These are phyloP conservation scores for Boletus reticuloceps DNA, from an alignment of 768 basidiomycete genomes.

Conservation along the genomic window DNA sequence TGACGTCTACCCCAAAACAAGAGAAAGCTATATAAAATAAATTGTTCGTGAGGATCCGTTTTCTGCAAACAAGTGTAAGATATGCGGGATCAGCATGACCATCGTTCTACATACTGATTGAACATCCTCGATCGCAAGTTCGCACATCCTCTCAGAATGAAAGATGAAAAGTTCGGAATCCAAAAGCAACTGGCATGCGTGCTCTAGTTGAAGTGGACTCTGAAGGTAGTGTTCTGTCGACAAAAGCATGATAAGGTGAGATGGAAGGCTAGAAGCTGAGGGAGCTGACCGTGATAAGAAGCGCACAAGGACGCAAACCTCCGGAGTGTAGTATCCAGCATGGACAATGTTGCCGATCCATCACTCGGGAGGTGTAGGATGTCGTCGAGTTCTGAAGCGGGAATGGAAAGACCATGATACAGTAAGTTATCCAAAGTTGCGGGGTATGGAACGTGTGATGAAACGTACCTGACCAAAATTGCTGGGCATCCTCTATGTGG, in stretches of 20 bases:
- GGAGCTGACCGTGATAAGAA: slow-evolving; percentile 75
- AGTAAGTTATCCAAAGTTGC: slow-evolving; percentile 8
- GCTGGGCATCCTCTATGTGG: slow-evolving; percentile 77
- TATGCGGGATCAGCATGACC: not conserved
- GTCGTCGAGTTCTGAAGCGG: slow-evolving; percentile 77
- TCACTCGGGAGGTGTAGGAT: slow-evolving; percentile 65
- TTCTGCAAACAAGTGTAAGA: slow-evolving; percentile 42
- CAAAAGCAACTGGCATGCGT: slow-evolving; percentile 74
- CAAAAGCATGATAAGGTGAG: slow-evolving; percentile 13
- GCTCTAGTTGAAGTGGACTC: slow-evolving; percentile 77
- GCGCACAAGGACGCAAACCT: slow-evolving; percentile 79
- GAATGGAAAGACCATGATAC: not conserved
- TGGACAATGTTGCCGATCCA: slow-evolving; percentile 56
- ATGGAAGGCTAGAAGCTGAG: not conserved
- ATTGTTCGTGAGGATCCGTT: slow-evolving; percentile 81
- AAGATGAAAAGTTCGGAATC: slow-evolving; percentile 86
- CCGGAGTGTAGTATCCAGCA: slow-evolving; percentile 75
- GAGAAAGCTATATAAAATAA: slow-evolving; percentile 78
- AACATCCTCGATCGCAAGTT: slow-evolving; percentile 68
- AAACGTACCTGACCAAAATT: slow-evolving; percentile 85
- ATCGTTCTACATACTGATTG: slow-evolving; percentile 49
- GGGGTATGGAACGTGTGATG: not conserved
- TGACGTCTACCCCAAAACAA: slow-evolving; percentile 71
- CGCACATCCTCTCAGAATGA: slow-evolving; percentile 90
- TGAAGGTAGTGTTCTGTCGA: slow-evolving; percentile 78